phyloP scores from a whole-genome alignment of 495 filamentous ascomycete species.

The Stereocaulon alpinum region DNA sequence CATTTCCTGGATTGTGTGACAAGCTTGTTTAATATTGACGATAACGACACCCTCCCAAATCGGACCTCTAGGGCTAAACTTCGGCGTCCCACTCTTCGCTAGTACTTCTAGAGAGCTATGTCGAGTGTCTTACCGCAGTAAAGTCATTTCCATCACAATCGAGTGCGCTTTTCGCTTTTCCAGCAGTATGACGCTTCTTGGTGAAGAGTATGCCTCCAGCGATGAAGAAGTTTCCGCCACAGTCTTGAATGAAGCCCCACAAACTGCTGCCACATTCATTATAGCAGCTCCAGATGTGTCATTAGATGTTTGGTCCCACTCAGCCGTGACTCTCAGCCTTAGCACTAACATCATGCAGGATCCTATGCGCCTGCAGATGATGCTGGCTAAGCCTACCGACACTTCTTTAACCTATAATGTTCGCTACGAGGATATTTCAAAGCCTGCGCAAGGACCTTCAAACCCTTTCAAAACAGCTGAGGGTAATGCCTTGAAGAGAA shows the following conservation, averaged over 20 bases:
- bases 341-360: constrained; percentile 34
- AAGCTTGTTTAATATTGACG: too few species aligned
- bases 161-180: not conserved
- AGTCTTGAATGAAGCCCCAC: constrained; percentile 21
- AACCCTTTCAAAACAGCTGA: constrained; percentile 69
- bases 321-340: not conserved
- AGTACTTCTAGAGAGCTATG: not conserved
- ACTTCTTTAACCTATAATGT: constrained; percentile 49
- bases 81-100: not conserved
- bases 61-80: not conserved
- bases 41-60: too few species aligned
- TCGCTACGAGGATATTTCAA: constrained; percentile 61
- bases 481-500: constrained; percentile 58
- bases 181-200: constrained; percentile 39
- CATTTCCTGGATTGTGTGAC: too few species aligned
- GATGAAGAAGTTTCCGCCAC: constrained; percentile 33
- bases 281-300: constrained; percentile 49
- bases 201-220: constrained; percentile 43
- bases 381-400: constrained; percentile 44
- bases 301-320: constrained; percentile 50
- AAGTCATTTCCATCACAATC: not conserved
- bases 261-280: constrained; percentile 31
- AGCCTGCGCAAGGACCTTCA: constrained; percentile 58
- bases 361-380: constrained; percentile 46
- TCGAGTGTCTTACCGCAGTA: not conserved